Percentiles rank a stretch among this genome's conserved stretches.
Evolutionary conservation across 2,329 filamentous ascomycete genomes (phyloP).

Genomic region (Botrytis squamosa): DNA sequence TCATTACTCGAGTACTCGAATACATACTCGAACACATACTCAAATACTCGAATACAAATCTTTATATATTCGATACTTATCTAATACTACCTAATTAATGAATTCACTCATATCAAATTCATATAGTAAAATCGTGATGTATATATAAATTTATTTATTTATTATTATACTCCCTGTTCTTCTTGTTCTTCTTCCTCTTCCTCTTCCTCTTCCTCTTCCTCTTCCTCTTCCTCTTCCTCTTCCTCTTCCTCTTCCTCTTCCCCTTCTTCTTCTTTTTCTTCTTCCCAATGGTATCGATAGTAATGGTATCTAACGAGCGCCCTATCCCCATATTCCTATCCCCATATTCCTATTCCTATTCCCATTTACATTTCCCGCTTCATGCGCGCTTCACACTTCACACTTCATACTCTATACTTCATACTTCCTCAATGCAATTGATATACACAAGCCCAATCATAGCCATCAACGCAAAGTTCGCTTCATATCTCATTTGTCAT

Average conservation of each 20-base stretch:
- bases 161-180: too few species aligned
- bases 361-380: too few species aligned
- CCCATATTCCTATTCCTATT: not conserved
- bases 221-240: not conserved
- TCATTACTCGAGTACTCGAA: too few species aligned
- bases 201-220: not conserved
- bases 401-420: not conserved
- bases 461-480: not conserved
- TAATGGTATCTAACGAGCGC: not conserved
- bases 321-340: not conserved
- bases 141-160: too few species aligned
- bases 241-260: not conserved
- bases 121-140: too few species aligned
- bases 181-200: not conserved
- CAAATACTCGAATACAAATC: too few species aligned
- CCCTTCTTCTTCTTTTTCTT: not conserved
- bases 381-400: too few species aligned
- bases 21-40: too few species aligned
- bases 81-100: too few species aligned
- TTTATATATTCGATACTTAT: too few species aligned
- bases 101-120: too few species aligned
- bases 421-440: not conserved
- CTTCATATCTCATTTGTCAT: not conserved
- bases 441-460: not conserved
- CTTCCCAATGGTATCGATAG: not conserved